Evolutionary conservation across 345 rosid genomes (phyloP).

Genomic region (Tarenaya hassleriana): DNA sequence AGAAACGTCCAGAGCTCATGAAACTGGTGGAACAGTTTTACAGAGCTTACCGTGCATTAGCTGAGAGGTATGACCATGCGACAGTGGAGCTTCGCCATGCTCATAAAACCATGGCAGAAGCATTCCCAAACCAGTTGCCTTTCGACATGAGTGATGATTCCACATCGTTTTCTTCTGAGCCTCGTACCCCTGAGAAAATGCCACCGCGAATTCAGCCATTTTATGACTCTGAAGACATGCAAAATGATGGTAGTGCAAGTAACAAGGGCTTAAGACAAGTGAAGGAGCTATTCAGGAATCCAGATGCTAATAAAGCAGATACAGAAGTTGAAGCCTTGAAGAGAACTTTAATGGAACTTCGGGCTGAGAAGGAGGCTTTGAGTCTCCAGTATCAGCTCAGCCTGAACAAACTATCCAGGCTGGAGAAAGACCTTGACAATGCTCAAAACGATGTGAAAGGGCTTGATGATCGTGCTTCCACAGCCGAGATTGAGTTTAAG

Average conservation of each 20-base stretch:
- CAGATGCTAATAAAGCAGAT: constrained; percentile 39
- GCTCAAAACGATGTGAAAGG: constrained; percentile 55
- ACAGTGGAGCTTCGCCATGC: constrained; percentile 86
- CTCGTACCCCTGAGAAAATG: constrained; percentile 66
- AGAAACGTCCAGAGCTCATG: constrained; percentile 97
- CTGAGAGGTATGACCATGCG: constrained; percentile 94
- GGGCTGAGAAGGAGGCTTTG: constrained; percentile 64
- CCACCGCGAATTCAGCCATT: constrained; percentile 33
- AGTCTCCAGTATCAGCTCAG: constrained; percentile 55
- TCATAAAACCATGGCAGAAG: constrained; percentile 85
- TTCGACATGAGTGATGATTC: constrained; percentile 54
- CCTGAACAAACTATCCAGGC: constrained; percentile 52
- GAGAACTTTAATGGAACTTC: constrained; percentile 58
- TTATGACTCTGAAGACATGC: constrained; percentile 37
- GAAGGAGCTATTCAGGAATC: constrained; percentile 35
- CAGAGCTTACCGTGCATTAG: constrained; percentile 94
- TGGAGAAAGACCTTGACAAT: constrained; percentile 56
- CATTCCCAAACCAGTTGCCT: constrained; percentile 83
- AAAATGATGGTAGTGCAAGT: constrained; percentile 33
- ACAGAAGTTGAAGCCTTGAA: constrained; percentile 51
- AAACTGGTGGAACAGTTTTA: constrained; percentile 95
- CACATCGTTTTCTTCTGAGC: constrained; percentile 52
- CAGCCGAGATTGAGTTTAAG: constrained; percentile 67
- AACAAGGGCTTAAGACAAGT: constrained; percentile 67
- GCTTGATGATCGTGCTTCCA: constrained; percentile 65